Conservation (phyloP, 2,329 filamentous ascomycete genomes). For the Microthyrium microscopicum region DNA sequence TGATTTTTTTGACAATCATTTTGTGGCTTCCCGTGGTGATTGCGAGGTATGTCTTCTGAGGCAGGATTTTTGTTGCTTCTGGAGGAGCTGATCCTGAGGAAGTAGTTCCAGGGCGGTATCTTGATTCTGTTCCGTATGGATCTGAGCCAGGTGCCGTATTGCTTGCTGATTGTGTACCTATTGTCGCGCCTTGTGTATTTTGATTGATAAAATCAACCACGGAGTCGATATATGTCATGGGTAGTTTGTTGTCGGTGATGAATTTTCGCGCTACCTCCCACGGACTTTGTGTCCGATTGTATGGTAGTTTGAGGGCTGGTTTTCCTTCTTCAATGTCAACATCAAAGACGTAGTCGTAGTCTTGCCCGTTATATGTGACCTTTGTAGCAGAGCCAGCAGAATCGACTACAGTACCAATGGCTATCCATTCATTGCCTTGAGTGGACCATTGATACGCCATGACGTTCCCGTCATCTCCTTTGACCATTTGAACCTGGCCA, state of each 20-base stretch:
- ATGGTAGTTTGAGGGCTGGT: slow-evolving; percentile 82
- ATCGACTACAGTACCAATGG: slow-evolving; percentile 88
- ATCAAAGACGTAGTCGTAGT: slow-evolving; percentile 93
- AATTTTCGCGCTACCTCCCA: slow-evolving; percentile 88
- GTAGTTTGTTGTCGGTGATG: slow-evolving; percentile 73
- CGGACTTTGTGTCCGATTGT: slow-evolving; percentile 80
- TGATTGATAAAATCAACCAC: slow-evolving; percentile 83
- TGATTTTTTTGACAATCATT: slow-evolving; percentile 60
- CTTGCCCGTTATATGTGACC: slow-evolving; percentile 57
- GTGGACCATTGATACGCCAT: slow-evolving; percentile 80
- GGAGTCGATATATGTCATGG: slow-evolving; percentile 73
- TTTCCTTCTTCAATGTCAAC: slow-evolving; percentile 93
- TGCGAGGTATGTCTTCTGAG: slow-evolving; percentile 62
- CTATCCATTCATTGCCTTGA: slow-evolving; percentile 52
- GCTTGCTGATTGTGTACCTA: slow-evolving; percentile 42
- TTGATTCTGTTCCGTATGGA: slow-evolving; percentile 60
- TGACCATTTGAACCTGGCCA: slow-evolving; percentile 86
- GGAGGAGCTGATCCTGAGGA: slow-evolving; percentile 20
- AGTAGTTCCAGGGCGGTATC: slow-evolving; percentile 59
- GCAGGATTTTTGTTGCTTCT: slow-evolving; percentile 43
- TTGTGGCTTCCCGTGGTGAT: slow-evolving; percentile 56
- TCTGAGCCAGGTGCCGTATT: slow-evolving; percentile 40
- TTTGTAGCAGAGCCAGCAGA: slow-evolving; percentile 57
- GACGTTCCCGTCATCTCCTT: slow-evolving; percentile 62
- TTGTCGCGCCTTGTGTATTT: slow-evolving; percentile 72